Evolutionary conservation across 768 basidiomycete genomes (phyloP), one percentile per base, ranked within the genome.

Genomic region (Infundibulicybe gibba): DNA sequence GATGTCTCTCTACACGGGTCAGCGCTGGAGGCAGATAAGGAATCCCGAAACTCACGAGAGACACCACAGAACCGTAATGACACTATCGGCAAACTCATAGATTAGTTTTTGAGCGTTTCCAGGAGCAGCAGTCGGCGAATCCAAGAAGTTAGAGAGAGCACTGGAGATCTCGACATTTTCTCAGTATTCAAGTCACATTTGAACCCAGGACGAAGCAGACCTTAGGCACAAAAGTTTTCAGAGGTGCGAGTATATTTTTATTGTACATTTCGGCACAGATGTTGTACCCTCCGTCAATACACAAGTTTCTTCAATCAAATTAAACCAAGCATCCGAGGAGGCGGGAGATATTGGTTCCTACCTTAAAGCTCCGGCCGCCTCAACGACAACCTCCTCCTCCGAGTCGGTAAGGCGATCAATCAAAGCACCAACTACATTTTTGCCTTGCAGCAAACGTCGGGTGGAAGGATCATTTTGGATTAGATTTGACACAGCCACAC

Each of bases 261-360:
- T 97, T 97, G 69, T 87, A 94, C 90, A 97, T 94, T 65, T 97
- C 92, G 1, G 88, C 91, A 57, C 94, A 94, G 40, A 97, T 88
- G 53, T 97, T 93, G 60, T 90, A 89, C 43, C 94, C 94, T 13
- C 94, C 94, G 60, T 97, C 94, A 58, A 97, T 85, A 58, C 91
- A 93, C 12, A 97, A 66, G 68, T 97, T 97, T 51, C 94, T 97
- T 25, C 25, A 8, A 57, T 10, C 16, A 19, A 47, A 44, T 41
- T 39, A 47, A 30, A 37, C 33, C 12, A 39, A 32, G 10, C 19
- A 21, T 35, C n/a, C 12, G 3, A 14, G 35, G 11, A 45, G 21
- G 13, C 19, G n/a, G 32, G 35, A 8, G 14, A 49, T 30, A 41
- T 15, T 16, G 37, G 9, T 37, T 48, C 80, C 57, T 56, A 92